phyloP scores from a whole-genome alignment of 2,329 filamentous ascomycete species.

The Curvularia sp. region DNA sequence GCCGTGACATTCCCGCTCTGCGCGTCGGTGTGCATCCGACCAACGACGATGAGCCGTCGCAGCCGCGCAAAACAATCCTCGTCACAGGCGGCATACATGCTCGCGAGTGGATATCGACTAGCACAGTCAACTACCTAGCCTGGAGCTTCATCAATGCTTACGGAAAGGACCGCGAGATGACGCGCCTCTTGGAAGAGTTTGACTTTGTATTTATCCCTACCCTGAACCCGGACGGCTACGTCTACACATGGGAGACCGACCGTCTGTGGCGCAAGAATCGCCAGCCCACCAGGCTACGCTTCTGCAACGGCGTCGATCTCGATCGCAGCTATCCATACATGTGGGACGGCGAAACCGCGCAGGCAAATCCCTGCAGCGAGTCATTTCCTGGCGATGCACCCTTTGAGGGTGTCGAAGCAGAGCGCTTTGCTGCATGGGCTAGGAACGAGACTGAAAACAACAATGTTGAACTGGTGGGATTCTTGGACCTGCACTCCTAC shows the following conservation, averaged over 20 bases:
- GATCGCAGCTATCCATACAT: conserved; percentile 85
- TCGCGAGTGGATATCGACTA: conserved; percentile 94
- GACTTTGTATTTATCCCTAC: conserved; percentile 90
- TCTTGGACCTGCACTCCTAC: conserved; percentile 92
- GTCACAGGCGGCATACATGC: conserved; percentile 89
- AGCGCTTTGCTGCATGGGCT: conserved; percentile 79
- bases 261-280: conserved; percentile 94
- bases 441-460: conserved; percentile 75
- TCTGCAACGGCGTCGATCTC: conserved; percentile 87
- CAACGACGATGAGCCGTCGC: conserved; percentile 54
- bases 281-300: conserved; percentile 79
- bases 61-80: conserved; percentile 75
- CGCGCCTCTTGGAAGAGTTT: conserved; percentile 79
- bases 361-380: conserved; percentile 85
- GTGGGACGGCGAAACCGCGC: conserved; percentile 73
- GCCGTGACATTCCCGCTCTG: conserved; percentile 82
- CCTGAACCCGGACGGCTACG: conserved; percentile 91
- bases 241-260: conserved; percentile 91
- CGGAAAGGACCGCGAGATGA: conserved; percentile 73
- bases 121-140: conserved; percentile 87
- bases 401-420: conserved; percentile 83
- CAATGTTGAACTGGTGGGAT: conserved; percentile 78
- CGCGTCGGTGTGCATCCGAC: conserved; percentile 71
- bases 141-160: conserved; percentile 87
- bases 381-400: conserved; percentile 83